These are phyloP conservation scores for Coprinopsis sp. DNA, from an alignment of 768 basidiomycete species.

Conservation along the genomic window DNA sequence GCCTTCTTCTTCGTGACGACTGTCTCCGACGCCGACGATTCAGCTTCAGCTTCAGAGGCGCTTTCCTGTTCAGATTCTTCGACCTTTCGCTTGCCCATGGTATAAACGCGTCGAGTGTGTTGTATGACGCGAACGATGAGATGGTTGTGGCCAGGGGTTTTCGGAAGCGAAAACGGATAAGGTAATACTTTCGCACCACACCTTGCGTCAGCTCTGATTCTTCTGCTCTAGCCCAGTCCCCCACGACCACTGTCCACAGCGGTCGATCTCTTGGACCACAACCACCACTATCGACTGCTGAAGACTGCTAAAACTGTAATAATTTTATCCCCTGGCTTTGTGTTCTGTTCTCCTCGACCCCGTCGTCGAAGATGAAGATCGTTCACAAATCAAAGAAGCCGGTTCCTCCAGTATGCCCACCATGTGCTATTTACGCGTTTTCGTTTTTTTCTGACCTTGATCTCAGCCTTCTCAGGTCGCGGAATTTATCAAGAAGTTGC, in stretches of 20 bases:
- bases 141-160: neutral
- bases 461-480: slow-evolving; percentile 72
- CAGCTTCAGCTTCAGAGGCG: neutral
- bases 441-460: slow-evolving; percentile 17
- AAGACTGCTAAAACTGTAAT: neutral
- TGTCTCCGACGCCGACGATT: neutral
- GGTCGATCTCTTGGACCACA: slow-evolving; percentile 9
- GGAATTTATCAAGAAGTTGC: slow-evolving; percentile 70
- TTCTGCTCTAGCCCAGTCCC: neutral
- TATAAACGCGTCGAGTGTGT: slow-evolving; percentile 6
- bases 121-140: neutral
- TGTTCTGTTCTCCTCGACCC: slow-evolving; percentile 32
- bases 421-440: slow-evolving; percentile 13
- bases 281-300: slow-evolving; percentile 4
- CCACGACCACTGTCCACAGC: slow-evolving; percentile 3
- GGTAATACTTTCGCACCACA: slow-evolving; percentile 9
- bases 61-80: slow-evolving; percentile 7
- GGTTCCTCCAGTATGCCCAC: slow-evolving; percentile 61
- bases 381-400: slow-evolving; percentile 80
- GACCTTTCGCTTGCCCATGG: slow-evolving; percentile 27
- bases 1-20: slow-evolving; percentile 9
- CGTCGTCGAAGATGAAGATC: slow-evolving; percentile 80
- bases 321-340: neutral
- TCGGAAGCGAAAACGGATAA: neutral
- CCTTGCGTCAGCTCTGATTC: slow-evolving; percentile 32